These are phyloP conservation scores for Amanita muscaria DNA, from an alignment of 768 basidiomycete genomes.

Conservation along the genomic window DNA sequence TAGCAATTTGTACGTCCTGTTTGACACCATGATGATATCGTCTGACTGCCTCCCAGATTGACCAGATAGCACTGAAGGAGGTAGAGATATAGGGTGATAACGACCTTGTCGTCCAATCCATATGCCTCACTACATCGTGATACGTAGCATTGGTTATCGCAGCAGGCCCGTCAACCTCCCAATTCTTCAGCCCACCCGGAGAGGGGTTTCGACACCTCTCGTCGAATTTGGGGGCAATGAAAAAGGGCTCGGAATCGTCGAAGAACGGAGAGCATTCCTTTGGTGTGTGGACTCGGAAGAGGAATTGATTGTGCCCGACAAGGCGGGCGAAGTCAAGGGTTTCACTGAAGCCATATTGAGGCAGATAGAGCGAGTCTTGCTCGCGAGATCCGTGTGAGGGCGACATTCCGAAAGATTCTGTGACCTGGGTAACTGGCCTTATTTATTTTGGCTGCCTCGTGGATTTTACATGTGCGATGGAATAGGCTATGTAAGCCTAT, in stretches of 20 bases:
- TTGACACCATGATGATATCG: slow-evolving; percentile 68
- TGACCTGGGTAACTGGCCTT: background rate
- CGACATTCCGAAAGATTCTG: slow-evolving; percentile 19
- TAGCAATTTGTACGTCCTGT: slow-evolving; percentile 68
- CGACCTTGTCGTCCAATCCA: slow-evolving; percentile 72
- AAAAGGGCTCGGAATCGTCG: slow-evolving; percentile 52
- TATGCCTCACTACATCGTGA: slow-evolving; percentile 55
- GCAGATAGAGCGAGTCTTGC: slow-evolving; percentile 30
- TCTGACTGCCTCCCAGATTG: slow-evolving; percentile 72
- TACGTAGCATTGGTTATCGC: slow-evolving; percentile 35
- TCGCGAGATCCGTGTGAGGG: slow-evolving; percentile 16
- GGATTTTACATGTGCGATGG: too few relatives aligned
- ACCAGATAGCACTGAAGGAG: slow-evolving; percentile 77
- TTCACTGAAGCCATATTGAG: slow-evolving; percentile 66
- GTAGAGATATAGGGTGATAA: slow-evolving; percentile 65
- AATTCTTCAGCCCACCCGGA: slow-evolving; percentile 21
- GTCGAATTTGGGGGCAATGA: slow-evolving; percentile 60
- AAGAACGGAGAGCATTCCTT: slow-evolving; percentile 46
- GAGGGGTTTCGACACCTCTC: slow-evolving; percentile 30
- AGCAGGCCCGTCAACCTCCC: slow-evolving; percentile 5
- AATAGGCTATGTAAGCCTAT: background rate
- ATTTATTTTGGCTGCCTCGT: slow-evolving; percentile 19
- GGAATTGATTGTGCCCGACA: slow-evolving; percentile 56
- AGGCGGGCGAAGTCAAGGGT: slow-evolving; percentile 56
- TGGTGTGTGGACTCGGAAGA: slow-evolving; percentile 77